Evolutionary conservation across 2,329 filamentous ascomycete genomes (phyloP).

Genomic region (Madurella fahalii): DNA sequence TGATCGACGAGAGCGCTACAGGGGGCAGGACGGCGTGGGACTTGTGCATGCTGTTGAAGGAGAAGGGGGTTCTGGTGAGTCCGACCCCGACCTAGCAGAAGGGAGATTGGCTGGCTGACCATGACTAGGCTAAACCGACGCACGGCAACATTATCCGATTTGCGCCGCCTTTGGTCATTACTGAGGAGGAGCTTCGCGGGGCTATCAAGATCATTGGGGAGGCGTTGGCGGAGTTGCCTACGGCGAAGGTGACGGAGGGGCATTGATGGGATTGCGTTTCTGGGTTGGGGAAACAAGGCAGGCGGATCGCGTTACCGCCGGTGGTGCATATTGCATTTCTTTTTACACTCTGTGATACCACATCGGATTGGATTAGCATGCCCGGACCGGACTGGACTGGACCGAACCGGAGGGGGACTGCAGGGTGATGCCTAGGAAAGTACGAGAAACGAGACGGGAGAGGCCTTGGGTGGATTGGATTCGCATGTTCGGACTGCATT

Average conservation of each 20-base stretch:
- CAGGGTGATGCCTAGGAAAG: no score
- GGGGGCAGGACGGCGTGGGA: slow-evolving; percentile 91
- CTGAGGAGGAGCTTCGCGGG: slow-evolving; percentile 75
- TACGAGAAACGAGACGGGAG: no score
- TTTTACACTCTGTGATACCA: no score
- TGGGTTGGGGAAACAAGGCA: neutral
- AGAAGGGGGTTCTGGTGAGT: slow-evolving; percentile 81
- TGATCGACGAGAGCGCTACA: slow-evolving; percentile 87
- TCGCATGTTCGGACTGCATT: no score
- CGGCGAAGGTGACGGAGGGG: slow-evolving; percentile 43
- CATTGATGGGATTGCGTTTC: slow-evolving; percentile 24
- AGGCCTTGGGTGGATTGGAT: no score
- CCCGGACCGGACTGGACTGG: no score
- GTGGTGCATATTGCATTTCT: neutral
- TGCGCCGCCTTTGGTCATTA: slow-evolving; percentile 93
- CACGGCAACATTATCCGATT: slow-evolving; percentile 98
- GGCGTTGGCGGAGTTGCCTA: slow-evolving; percentile 76
- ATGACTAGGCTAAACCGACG: slow-evolving; percentile 87
- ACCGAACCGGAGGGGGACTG: no score
- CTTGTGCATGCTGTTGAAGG: slow-evolving; percentile 90
- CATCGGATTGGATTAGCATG: neutral
- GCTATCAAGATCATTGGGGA: slow-evolving; percentile 77
- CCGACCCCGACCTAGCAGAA: neutral
- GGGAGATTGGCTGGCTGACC: slow-evolving; percentile 22
- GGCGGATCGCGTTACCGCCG: neutral